Percentiles rank a stretch among this genome's conserved stretches.
These are phyloP conservation scores for Candida takata DNA, from an alignment of 805 yeast genomes.

Conservation along the genomic window DNA sequence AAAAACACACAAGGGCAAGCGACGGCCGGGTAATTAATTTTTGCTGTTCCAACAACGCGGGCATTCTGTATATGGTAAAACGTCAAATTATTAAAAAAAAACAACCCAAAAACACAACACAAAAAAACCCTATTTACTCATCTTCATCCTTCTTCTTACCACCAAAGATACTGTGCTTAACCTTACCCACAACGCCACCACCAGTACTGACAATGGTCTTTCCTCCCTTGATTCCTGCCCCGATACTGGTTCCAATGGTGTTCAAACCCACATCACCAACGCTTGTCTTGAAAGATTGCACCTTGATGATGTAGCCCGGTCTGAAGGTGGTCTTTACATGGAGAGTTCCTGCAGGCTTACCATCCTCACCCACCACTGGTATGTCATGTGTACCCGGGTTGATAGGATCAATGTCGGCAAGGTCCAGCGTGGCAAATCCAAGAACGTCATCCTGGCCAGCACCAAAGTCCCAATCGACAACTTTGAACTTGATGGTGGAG, in stretches of 20 bases:
- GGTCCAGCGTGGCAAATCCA: conserved; percentile 54
- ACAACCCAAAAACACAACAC: too few species aligned
- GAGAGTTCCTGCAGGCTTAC: conserved; percentile 50
- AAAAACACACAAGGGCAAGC: too few species aligned
- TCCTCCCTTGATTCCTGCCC: conserved; percentile 39
- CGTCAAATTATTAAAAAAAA: too few species aligned
- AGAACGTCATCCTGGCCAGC: conserved; percentile 76
- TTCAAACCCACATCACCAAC: conserved; percentile 46
- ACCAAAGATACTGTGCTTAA: conserved; percentile 36
- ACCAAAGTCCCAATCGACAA: conserved; percentile 92
- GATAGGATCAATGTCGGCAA: conserved; percentile 56
- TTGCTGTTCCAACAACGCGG: too few species aligned
- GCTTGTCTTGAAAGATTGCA: conserved; percentile 31
- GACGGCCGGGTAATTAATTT: too few species aligned
- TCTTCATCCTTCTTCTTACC: conserved; percentile 15
- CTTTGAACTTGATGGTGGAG: conserved; percentile 48
- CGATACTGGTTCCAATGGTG: conserved; percentile 42
- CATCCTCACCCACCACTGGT: conserved; percentile 38
- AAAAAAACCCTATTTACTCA: not conserved
- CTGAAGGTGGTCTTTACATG: conserved; percentile 54
- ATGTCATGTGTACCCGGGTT: conserved; percentile 43
- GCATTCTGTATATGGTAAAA: too few species aligned
- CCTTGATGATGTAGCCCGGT: conserved; percentile 59
- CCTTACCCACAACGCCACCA: conserved; percentile 36
- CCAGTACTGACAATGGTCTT: conserved; percentile 37